Base-by-base conservation (phyloP, 768 basidiomycete genomes). In the Kwoniella europaea region DNA sequence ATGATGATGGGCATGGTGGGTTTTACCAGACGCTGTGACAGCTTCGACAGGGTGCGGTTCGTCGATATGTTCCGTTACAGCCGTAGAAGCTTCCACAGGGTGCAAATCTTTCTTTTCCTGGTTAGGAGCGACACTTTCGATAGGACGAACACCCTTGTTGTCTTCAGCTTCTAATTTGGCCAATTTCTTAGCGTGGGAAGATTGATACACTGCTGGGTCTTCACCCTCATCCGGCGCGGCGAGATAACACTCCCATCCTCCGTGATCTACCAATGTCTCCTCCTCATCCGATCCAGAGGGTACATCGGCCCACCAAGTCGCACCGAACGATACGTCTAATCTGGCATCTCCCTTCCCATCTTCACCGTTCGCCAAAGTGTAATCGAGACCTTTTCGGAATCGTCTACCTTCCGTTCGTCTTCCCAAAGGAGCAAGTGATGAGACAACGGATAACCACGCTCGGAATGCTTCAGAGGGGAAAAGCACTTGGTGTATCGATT, bases 171-270 rank as follows among this genome's bases (percentile, higher is more conserved):
- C 72, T 10, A 57, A 43, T 57, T 69, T 58, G 42, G 27, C 59
- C 50, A 63, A 80, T 82, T 78, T 82, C 57, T 75, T 83, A 86
- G 79, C 87, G 86, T 52, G 85, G 83, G 86, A 86, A 22, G 89
- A 87, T 18, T 93, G 91, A 82, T 96, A 98, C 16, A 97, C 91
- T 1, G 95, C 93, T 15, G 94, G 94, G 82, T 98, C 95, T 73
- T 96, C 94, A 78, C 93, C 93, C 75, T 92, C 94, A 72, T 95
- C 91, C 73, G 96, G 93, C 53, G 93, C 92, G 1, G 94, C 92
- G 88, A 97, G 91, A 83, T 98, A 98, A 80, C 94, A 94, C 91
- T 98, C 94, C 94, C 95, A 98, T 18, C 92, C 96, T 58, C 96
- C 96, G 89, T 71, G 81, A 76, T 79, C 84, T 29, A 76, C 74